A percentile compares a stretch with the other conserved stretches of the same genome.
Evolutionary conservation across 2,329 filamentous ascomycete species (phyloP).

Genomic region (Sporothrix pseudoabietina): DNA sequence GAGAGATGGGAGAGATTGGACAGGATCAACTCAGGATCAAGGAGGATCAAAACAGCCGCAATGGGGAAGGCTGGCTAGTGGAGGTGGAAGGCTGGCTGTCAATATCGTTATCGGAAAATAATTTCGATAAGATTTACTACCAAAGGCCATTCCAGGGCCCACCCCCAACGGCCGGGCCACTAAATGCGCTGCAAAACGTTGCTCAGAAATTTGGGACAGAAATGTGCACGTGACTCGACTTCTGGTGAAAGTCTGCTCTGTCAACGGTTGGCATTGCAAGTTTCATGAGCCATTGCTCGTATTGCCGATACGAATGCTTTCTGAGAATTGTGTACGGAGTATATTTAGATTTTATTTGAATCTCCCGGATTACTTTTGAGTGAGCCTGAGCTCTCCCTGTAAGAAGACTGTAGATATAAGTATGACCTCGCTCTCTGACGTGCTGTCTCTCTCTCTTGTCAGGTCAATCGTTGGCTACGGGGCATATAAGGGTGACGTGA

Average conservation of each 20-base stretch:
- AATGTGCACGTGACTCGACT: background rate
- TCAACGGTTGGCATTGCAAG: background rate
- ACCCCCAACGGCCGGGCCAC: background rate
- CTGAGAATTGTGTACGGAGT: too few species aligned
- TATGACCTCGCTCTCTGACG: too few species aligned
- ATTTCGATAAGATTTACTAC: constrained; percentile 16
- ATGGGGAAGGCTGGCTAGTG: background rate
- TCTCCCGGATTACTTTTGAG: too few species aligned
- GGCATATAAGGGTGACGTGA: too few species aligned
- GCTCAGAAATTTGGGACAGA: too few species aligned
- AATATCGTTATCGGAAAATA: background rate
- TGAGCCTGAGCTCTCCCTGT: too few species aligned
- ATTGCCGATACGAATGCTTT: too few species aligned
- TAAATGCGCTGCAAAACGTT: background rate
- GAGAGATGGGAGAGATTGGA: background rate
- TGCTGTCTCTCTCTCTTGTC: too few species aligned
- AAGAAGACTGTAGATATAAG: too few species aligned
- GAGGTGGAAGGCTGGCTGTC: background rate
- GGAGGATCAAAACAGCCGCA: background rate
- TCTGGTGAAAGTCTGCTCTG: background rate
- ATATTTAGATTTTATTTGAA: too few species aligned
- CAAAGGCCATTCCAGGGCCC: background rate
- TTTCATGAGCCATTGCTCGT: background rate
- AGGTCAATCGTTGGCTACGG: too few species aligned
- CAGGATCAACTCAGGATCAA: background rate